Evolutionary conservation across 306 rosid genomes (phyloP).

Genomic region (Oemleria cerasiformis): DNA sequence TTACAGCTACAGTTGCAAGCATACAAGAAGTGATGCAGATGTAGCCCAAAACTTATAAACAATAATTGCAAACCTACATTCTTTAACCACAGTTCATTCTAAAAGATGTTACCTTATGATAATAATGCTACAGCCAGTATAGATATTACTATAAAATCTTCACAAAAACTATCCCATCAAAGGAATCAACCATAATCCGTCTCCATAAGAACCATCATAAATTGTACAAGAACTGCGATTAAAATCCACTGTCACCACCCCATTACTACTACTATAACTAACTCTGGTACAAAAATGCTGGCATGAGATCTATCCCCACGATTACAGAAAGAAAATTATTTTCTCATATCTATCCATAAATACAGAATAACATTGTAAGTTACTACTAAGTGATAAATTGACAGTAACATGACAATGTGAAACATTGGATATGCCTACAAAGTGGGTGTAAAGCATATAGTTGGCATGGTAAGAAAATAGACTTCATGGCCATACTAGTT

Average conservation of each 20-base stretch:
- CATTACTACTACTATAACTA: neutral
- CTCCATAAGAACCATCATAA: neutral
- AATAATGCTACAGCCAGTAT: neutral
- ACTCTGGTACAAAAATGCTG: neutral
- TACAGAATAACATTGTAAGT: neutral
- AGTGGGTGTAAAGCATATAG: neutral
- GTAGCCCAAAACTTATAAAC: neutral
- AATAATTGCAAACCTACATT: neutral
- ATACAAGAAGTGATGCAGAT: neutral
- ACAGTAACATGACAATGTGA: neutral
- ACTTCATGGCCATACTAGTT: no score
- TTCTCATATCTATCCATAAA: neutral
- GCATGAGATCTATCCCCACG: neutral
- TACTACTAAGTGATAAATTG: neutral
- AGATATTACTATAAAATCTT: neutral
- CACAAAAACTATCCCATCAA: neutral
- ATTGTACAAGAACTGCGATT: slow-evolving; percentile 2
- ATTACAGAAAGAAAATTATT: neutral
- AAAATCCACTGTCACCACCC: neutral
- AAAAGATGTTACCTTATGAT: neutral
- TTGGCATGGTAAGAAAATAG: no score
- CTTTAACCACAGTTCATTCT: neutral
- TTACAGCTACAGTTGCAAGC: neutral
- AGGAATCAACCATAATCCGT: neutral
- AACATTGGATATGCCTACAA: neutral